Evolutionary conservation across 2,329 filamentous ascomycete species (phyloP), one percentile per base, ranked within the genome.

Genomic region (Talaromyces sp.): DNA sequence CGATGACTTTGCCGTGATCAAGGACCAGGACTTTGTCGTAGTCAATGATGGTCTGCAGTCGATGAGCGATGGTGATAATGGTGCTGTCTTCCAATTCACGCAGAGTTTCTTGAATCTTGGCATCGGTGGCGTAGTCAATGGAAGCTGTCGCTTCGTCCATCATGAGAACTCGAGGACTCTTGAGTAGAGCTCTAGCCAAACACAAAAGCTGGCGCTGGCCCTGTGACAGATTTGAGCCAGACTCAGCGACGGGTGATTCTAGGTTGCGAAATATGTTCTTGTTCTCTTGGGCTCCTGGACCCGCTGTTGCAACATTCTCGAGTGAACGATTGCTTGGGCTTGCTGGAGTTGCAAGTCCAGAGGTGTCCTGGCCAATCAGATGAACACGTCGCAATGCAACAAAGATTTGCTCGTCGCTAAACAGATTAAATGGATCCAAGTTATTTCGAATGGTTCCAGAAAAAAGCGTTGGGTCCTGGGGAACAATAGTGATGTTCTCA

Each of bases 61-160:
- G 86, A 76, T 99, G 94, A 0, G 94, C 94, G 69, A 99, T 97
- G 0, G 94, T 97, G 72, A 97, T 90, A 62, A 95, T 96, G 0
- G 94, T 99, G 73, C 92, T 91, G 31, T 76, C 82, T 65, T 87
- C 89, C 67, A 97, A 84, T 74, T 96, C 90, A n/a, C 92, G 88
- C 63, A 99, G 92, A 0, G 94, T 97, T 68, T 91, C 91, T 76
- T 99, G 94, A 66, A 99, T 97, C 79, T 96, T 97, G 55, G 88
- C 83, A 70, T 99, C 94, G 1, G 94, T 99, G 5, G 88, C 89
- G 75, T 97, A 97, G 77, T 99, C 94, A 70, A 99, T 97, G 0
- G 91, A 96, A 0, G 94, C 94, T 0, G 94, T 99, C 0, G 94
- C 94, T 79, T 99, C 94, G 75, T 99, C 94, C 94, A 99, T 97